Evolutionary conservation across 2,329 filamentous ascomycete genomes (phyloP).

Genomic region (Remersonia thermophila): DNA sequence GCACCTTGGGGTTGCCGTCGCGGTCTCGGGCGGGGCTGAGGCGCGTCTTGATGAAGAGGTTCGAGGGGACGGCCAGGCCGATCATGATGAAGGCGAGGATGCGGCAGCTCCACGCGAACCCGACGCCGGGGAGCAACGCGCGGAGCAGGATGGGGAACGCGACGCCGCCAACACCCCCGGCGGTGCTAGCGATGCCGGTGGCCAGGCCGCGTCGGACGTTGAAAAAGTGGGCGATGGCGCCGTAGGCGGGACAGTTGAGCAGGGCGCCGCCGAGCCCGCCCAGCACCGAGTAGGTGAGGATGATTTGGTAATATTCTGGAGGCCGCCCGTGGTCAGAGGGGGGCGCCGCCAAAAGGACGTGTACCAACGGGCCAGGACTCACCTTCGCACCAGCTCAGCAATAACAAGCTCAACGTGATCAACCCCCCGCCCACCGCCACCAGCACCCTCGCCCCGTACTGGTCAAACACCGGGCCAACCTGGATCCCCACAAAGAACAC

Average conservation of each 20-base stretch:
- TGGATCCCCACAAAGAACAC: conserved; percentile 74
- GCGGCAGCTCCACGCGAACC: conserved; percentile 38
- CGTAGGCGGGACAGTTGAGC: conserved; percentile 66
- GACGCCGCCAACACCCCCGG: conserved; percentile 58
- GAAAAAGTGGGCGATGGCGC: conserved; percentile 70
- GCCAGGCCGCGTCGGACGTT: conserved; percentile 59
- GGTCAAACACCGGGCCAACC: conserved; percentile 72
- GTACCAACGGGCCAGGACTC: too few species aligned
- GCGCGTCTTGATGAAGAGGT: conserved; percentile 38
- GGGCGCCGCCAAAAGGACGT: too few species aligned
- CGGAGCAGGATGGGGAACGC: conserved; percentile 42
- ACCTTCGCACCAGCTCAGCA: conserved; percentile 56
- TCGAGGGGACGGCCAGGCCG: conserved; percentile 33
- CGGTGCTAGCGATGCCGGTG: conserved; percentile 69
- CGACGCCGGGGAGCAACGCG: conserved; percentile 31
- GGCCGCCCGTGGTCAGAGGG: too few species aligned
- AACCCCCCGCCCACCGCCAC: conserved; percentile 51
- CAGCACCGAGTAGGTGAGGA: conserved; percentile 62
- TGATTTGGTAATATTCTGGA: conserved; percentile 63
- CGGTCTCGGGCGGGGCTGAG: conserved; percentile 34
- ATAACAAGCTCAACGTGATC: conserved; percentile 48
- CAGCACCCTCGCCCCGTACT: conserved; percentile 56
- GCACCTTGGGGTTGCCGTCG: conserved; percentile 20
- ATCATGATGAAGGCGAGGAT: conserved; percentile 38
- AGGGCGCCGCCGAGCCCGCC: conserved; percentile 62